Evolutionary conservation across 2,329 filamentous ascomycete genomes (phyloP), one percentile per base, ranked within the genome.

Genomic region (Cordyceps cateniannulata): DNA sequence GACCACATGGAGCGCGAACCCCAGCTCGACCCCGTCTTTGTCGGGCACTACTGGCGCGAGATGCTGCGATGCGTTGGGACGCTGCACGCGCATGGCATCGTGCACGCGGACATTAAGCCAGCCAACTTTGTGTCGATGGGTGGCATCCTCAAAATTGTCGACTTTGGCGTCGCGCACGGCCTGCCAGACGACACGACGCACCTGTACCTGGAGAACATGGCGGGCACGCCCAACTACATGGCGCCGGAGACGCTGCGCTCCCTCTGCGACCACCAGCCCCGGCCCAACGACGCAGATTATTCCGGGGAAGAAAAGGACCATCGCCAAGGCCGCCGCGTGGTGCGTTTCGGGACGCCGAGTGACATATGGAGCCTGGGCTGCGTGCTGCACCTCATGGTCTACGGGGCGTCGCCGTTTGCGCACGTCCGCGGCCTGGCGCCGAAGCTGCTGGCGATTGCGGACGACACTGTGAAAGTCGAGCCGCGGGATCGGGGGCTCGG

Each of bases 221-320:
- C 96, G 65, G 91, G 91, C 53, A 96, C 91, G 0, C 90, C 91
- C 3, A 96, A 93, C 72, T 96, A 96, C 77, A 96, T 96, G 92
- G 91, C 89, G 1, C 92, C 91, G 0, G 91, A 96, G 73, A 89
- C 87, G 9, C 81, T 96, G 56, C 85, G 91, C 68, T 91, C 32
- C 9, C 44, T 24, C 40, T n/a, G n/a, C n/a, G 24, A 18, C 12
- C 14, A 24, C 24, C 18, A n/a, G 45, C 32, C n/a, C n/a, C n/a
- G n/a, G n/a, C n/a, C n/a, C n/a, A n/a, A n/a, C n/a, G n/a, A n/a
- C n/a, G n/a, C n/a, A n/a, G n/a, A n/a, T n/a, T n/a, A n/a, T n/a
- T n/a, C n/a, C n/a, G n/a, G 32, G 32, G 10, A 35, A 12, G 1
- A 14, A 9, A 12, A 12, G 10, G 32, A 12, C 32, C 8, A 12